Conservation (phyloP, 192 early-diverging fungal species). For the Globomyces pollinis-pini region DNA sequence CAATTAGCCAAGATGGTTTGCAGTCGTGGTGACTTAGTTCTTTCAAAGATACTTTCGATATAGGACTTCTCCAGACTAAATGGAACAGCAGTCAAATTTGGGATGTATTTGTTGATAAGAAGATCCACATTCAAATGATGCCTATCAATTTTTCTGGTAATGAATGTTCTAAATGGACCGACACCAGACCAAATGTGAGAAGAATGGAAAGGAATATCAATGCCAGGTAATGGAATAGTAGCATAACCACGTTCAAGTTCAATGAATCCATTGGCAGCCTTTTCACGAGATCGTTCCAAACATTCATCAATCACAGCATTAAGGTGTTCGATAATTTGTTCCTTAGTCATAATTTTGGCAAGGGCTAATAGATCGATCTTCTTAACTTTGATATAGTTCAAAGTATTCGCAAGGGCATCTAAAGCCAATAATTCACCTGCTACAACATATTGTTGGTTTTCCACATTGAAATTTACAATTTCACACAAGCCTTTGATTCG, state of each 20-base stretch:
- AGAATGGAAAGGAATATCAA: constrained; percentile 98
- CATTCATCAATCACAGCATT: constrained; percentile 67
- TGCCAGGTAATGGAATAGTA: constrained; percentile 83
- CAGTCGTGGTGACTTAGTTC: constrained; percentile 70
- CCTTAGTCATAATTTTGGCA: constrained; percentile 72
- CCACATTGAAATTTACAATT: constrained; percentile 97
- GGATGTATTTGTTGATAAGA: constrained; percentile 84
- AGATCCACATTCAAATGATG: constrained; percentile 73
- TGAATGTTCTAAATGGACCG: constrained; percentile 80
- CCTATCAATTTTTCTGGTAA: constrained; percentile 77
- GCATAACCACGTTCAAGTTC: constrained; percentile 78
- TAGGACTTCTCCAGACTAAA: constrained; percentile 74
- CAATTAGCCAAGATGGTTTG: constrained; percentile 71
- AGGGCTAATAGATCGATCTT: constrained; percentile 83
- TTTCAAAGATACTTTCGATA: constrained; percentile 59
- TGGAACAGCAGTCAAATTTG: constrained; percentile 86
- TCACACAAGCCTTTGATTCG: constrained; percentile 73
- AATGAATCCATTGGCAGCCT: constrained; percentile 51
- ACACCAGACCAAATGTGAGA: constrained; percentile 87
- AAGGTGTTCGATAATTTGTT: constrained; percentile 76
- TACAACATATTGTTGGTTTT: constrained; percentile 93
- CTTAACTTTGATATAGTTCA: constrained; percentile 80
- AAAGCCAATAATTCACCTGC: constrained; percentile 78
- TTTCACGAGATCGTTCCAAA: constrained; percentile 54
- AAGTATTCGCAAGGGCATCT: constrained; percentile 69